These are phyloP conservation scores for Vitis amurensis DNA, from an alignment of 164 flowering plant genomes.

Conservation along the genomic window DNA sequence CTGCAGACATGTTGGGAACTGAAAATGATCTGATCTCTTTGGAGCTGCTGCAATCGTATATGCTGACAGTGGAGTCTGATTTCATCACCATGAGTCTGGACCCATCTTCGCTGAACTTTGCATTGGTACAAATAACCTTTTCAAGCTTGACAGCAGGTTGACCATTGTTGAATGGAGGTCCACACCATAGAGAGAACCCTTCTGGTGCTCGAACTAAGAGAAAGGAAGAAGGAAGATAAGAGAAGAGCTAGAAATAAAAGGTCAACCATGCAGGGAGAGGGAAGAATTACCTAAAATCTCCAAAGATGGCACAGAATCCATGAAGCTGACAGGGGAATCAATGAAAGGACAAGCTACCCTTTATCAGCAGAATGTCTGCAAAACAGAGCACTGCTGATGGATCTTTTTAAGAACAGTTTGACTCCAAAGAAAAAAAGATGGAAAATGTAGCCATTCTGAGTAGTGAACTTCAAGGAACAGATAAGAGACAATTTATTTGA, in stretches of 20 bases:
- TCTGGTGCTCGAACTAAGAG: conserved; percentile 70
- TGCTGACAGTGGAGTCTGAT: conserved; percentile 47
- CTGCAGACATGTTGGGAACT: conserved; percentile 62
- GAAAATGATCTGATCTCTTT: conserved; percentile 61
- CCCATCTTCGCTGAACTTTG: conserved; percentile 82
- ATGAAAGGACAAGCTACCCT: conserved; percentile 12
- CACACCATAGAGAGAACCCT: conserved; percentile 75
- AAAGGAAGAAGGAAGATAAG: neutral
- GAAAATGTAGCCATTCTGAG: too few relatives aligned
- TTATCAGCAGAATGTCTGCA: neutral
- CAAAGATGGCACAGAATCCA: conserved; percentile 37
- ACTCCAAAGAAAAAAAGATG: too few relatives aligned
- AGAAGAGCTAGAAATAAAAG: neutral
- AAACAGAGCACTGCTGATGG: neutral
- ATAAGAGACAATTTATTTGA: too few relatives aligned
- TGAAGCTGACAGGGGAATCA: neutral
- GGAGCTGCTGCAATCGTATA: conserved; percentile 53
- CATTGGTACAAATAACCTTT: conserved; percentile 50
- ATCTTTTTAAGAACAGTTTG: neutral
- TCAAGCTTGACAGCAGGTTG: conserved; percentile 66
- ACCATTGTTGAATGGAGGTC: conserved; percentile 79
- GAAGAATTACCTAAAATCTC: conserved; percentile 54
- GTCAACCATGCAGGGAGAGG: neutral
- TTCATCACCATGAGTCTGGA: conserved; percentile 69
- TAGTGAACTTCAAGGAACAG: too few relatives aligned